Evolutionary conservation across 805 yeast species (phyloP).

Genomic region (Nakazawaea populi): DNA sequence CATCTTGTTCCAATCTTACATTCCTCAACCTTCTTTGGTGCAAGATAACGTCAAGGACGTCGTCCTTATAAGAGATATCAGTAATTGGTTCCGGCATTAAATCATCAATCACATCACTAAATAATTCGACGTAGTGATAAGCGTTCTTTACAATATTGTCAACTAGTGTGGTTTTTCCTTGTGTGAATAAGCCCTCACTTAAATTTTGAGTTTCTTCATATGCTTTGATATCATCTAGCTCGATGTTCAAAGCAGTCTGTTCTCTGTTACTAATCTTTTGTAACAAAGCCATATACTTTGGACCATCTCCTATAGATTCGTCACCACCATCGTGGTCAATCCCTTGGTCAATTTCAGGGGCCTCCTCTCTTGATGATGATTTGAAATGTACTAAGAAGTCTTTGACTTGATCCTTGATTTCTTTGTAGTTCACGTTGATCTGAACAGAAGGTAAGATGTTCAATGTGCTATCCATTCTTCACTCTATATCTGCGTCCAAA

Average conservation of each 20-base stretch:
- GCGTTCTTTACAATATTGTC: slow-evolving; percentile 68
- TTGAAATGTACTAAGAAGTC: slow-evolving; percentile 70
- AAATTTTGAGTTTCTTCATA: slow-evolving; percentile 47
- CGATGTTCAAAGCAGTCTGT: slow-evolving; percentile 57
- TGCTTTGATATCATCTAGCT: slow-evolving; percentile 74
- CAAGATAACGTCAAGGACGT: slow-evolving; percentile 86
- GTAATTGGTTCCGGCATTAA: slow-evolving; percentile 84
- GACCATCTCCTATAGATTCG: slow-evolving; percentile 32
- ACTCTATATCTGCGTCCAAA: neutral
- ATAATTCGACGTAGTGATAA: slow-evolving; percentile 70
- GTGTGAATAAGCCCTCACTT: slow-evolving; percentile 12
- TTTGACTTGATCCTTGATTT: slow-evolving; percentile 48
- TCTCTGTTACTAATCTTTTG: slow-evolving; percentile 87
- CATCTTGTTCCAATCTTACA: slow-evolving; percentile 62
- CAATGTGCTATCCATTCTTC: slow-evolving; percentile 10
- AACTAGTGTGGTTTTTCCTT: slow-evolving; percentile 30
- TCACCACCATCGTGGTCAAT: slow-evolving; percentile 30
- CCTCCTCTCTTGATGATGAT: slow-evolving; percentile 17
- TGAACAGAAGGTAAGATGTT: slow-evolving; percentile 56
- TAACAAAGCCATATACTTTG: slow-evolving; percentile 70
- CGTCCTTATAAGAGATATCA: slow-evolving; percentile 75
- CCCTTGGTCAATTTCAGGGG: slow-evolving; percentile 23
- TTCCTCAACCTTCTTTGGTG: slow-evolving; percentile 87
- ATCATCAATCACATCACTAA: slow-evolving; percentile 70
- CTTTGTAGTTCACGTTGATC: slow-evolving; percentile 68